Evolutionary conservation across 208 protist genomes (phyloP), one percentile per base, ranked within the genome.

Genomic region (Novymonas esmeraldas): DNA sequence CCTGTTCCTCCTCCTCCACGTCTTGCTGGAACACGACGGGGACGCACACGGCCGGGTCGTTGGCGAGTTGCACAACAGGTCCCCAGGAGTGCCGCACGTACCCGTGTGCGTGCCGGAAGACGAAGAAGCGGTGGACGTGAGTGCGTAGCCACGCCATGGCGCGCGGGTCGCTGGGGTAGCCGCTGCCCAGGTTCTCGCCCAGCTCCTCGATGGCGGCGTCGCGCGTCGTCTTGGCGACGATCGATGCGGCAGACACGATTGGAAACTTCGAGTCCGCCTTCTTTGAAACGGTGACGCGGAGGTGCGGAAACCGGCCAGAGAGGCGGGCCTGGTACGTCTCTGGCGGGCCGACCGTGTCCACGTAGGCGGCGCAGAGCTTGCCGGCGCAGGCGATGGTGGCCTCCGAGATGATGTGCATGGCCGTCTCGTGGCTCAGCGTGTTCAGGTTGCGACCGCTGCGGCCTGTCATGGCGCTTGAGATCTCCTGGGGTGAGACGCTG

Each of bases 331-430:
- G 76, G 69, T 98, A 98, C 38, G 84, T 81, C 52, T 84, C 79
- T 3, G 94, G 85, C 6, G 90, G 82, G 0, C 94, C 93, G 29
- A 98, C 94, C 2, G 95, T 98, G 79, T 98, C 96, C n/a, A 98
- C 82, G 80, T 93, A 99, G 3, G 93, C 88, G 29, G 89, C 87
- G 41, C 72, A 87, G 45, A 98, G 70, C 76, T 85, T 90, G 13
- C 89, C 90, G n/a, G 61, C 54, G 5, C 68, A 84, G 42, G 84
- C 79, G 6, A 97, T 57, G 46, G 91, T 89, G 6, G 87, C 84
- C 20, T 85, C 57, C 39, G 82, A 72, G 39, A 97, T 97, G 41
- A 97, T 89, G 14, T 62, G 50, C 20, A 95, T 94, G 18, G 92
- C 93, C 18, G 83, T 65, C 59, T 97, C 82, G 70, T 97, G 92